These are phyloP conservation scores for Hypoxylon sp. DNA, from an alignment of 2,329 filamentous ascomycete genomes.

Conservation along the genomic window DNA sequence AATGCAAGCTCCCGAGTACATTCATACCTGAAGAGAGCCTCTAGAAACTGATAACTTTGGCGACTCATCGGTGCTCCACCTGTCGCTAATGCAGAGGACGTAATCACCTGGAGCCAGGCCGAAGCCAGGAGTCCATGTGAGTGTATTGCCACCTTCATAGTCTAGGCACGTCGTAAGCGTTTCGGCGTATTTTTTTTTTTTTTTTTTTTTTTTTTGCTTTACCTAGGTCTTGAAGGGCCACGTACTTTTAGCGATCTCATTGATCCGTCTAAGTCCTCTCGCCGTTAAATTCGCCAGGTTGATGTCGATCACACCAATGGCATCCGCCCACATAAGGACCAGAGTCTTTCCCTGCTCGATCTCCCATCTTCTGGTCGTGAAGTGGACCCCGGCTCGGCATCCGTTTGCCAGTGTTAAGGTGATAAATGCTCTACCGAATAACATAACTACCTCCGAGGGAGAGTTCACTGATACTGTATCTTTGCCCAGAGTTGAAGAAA, in stretches of 20 bases:
- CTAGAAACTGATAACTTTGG: constrained; percentile 14
- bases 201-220: no score
- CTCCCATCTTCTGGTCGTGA: constrained; percentile 36
- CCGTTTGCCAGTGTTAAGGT: neutral
- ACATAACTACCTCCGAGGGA: constrained; percentile 13
- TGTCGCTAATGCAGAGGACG: constrained; percentile 26
- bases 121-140: constrained; percentile 21
- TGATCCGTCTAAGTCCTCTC: neutral
- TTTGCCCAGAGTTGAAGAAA: neutral
- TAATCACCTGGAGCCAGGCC: constrained; percentile 24
- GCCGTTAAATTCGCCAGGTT: constrained; percentile 13
- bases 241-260: constrained; percentile 24
- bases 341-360: constrained; percentile 13
- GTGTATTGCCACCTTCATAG: constrained; percentile 9
- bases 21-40: constrained; percentile 20
- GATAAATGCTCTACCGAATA: constrained; percentile 1
- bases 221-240: neutral
- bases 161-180: constrained; percentile 14
- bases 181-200: neutral
- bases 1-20: neutral
- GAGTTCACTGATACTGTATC: neutral
- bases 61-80: constrained; percentile 15
- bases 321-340: constrained; percentile 26
- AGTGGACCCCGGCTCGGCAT: constrained; percentile 20
- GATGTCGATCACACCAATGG: constrained; percentile 20